Base-by-base conservation (phyloP, 306 rosid species). In the Vigna nakashimae region DNA sequence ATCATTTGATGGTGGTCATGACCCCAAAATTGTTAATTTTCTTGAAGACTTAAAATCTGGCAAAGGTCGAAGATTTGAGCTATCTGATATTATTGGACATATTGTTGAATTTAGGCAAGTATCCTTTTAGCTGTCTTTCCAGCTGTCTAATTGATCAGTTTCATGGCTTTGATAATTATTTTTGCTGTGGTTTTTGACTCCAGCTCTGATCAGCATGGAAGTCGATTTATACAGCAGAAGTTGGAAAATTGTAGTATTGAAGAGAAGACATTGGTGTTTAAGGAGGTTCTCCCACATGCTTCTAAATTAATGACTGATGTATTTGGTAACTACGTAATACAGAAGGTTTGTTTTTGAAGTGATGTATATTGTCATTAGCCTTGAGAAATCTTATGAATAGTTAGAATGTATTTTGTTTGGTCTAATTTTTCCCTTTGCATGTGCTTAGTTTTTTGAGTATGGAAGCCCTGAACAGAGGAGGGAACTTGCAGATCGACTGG, bases 51-150 rank as follows among this genome's bases (percentile, higher is more conserved):
- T 85, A 24, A 85, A 85, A 80, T 85, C 89, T 63, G 86, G 89
- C 30, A 85, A 82, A 71, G 84, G 89, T 43, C 89, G 86, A 26
- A 85, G 89, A 79, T 85, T 85, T 75, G 89, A 85, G 84, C 84
- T 85, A 42, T 82, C 86, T 79, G 89, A 85, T 82, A 82, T 85
- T 24, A 83, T 49, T 65, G 89, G 89, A 32, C 89, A 85, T 71
- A 82, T 85, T 75, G 82, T 85, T 75, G 89, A 85, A 71, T 85
- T 85, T 74, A 85, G 89, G 89, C 59, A 75, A 79, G 86, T 82
- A 67, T 17, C 57, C 46, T 63, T 73, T 51, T 51, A 42, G 18
- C 63, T 51, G 26, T 74, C 65, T 58, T 72, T 66, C 69, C 22
- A 42, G 65, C 55, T 51, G 12, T 67, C 67, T 72, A 56, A 69